Evolutionary conservation across 805 yeast genomes (phyloP).

Genomic region (Schwanniomyces yamadae): DNA sequence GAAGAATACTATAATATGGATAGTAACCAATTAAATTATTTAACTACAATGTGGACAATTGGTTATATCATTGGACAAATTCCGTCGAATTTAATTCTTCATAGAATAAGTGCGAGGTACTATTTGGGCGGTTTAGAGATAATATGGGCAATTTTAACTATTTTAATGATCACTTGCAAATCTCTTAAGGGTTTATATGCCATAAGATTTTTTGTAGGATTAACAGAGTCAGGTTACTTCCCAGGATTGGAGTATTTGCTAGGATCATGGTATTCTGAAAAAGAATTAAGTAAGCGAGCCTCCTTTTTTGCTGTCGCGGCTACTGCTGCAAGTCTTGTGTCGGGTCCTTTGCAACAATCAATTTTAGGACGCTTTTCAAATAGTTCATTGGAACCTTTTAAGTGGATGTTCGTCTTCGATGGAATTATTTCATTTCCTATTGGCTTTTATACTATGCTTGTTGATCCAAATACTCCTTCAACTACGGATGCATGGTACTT

Average conservation of each 20-base stretch:
- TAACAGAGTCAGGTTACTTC: constrained; percentile 48
- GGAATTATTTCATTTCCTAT: constrained; percentile 31
- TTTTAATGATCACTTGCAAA: constrained; percentile 23
- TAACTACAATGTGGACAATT: constrained; percentile 45
- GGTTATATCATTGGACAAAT: constrained; percentile 53
- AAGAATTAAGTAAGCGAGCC: constrained; percentile 26
- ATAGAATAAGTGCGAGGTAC: constrained; percentile 32
- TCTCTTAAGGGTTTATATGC: constrained; percentile 22
- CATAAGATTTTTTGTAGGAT: constrained; percentile 39
- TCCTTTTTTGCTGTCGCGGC: constrained; percentile 29
- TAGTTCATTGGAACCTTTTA: constrained; percentile 24
- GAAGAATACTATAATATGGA: constrained; percentile 40
- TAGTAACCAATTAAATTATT: constrained; percentile 43
- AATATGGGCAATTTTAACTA: constrained; percentile 28
- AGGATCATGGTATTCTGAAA: constrained; percentile 26
- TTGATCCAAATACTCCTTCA: constrained; percentile 32
- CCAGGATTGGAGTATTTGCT: constrained; percentile 58
- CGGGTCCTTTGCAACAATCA: constrained; percentile 32
- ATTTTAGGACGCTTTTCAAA: constrained; percentile 20
- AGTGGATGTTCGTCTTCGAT: constrained; percentile 34
- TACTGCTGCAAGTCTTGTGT: constrained; percentile 23
- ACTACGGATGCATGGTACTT: constrained; percentile 33
- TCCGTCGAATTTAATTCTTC: constrained; percentile 41
- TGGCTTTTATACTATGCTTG: constrained; percentile 28
- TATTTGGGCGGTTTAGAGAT: constrained; percentile 34